Evolutionary conservation across 1,284 basidiomycete species (phyloP).

Genomic region (Termitomyces sp.): DNA sequence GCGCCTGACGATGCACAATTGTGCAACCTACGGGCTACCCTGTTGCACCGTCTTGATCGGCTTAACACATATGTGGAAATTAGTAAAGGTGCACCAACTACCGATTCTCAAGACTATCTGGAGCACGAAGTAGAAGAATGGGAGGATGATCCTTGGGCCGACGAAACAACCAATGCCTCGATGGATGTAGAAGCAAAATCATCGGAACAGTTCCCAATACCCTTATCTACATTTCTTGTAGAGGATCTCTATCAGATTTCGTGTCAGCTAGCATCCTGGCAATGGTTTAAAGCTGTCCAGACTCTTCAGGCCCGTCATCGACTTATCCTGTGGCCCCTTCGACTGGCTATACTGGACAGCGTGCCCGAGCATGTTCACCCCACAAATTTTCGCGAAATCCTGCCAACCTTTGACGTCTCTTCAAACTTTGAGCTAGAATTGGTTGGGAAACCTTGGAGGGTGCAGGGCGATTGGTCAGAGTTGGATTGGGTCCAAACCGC

Average conservation of each 20-base stretch:
- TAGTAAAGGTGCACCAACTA: conserved; percentile 32
- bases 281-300: conserved; percentile 53
- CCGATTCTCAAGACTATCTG: conserved; percentile 26
- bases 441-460: conserved; percentile 38
- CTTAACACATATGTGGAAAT: conserved; percentile 66
- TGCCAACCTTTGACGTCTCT: conserved; percentile 55
- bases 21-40: conserved; percentile 53
- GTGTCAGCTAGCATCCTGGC: conserved; percentile 58
- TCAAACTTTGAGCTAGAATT: conserved; percentile 39
- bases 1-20: conserved; percentile 55
- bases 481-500: conserved; percentile 34
- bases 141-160: conserved; percentile 83
- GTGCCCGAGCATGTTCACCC: conserved; percentile 74
- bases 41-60: conserved; percentile 60
- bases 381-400: conserved; percentile 51
- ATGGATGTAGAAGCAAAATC: conserved; percentile 15
- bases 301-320: conserved; percentile 57
- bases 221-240: conserved; percentile 61
- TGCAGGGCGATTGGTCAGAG: conserved; percentile 54
- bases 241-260: conserved; percentile 56
- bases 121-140: conserved; percentile 47
- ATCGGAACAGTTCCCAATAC: conserved; percentile 35
- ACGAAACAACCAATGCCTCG: conserved; percentile 31
- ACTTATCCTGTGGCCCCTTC: conserved; percentile 58
- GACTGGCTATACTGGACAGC: conserved; percentile 63